These are phyloP conservation scores for Amesomyces nigricolor DNA, from an alignment of 2,329 filamentous ascomycete species.

Conservation along the genomic window DNA sequence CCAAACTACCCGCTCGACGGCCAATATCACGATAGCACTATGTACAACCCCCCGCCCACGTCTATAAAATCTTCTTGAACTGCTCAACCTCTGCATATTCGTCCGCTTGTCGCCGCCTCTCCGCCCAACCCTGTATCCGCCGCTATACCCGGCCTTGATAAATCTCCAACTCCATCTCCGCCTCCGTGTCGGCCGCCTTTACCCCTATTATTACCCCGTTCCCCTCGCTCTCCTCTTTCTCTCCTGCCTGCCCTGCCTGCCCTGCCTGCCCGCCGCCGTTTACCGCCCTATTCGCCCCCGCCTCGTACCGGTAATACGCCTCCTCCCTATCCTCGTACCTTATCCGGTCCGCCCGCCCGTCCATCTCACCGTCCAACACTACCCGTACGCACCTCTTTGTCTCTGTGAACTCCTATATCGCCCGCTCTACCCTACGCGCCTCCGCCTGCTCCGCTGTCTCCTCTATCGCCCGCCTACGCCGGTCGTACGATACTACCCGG, in stretches of 20 bases:
- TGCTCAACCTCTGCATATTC: not conserved
- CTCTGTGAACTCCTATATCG: not conserved
- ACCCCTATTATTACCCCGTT: not conserved
- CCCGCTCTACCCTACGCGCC: not conserved
- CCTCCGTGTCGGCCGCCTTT: not conserved
- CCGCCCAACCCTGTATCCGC: not conserved
- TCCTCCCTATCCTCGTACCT: slow-evolving; percentile 2
- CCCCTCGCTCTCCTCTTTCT: not conserved
- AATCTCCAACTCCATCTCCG: not conserved
- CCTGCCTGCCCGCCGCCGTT: no score
- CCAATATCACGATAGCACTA: no score
- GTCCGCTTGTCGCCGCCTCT: not conserved
- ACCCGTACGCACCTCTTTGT: not conserved
- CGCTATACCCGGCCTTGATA: not conserved
- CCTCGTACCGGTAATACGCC: not conserved
- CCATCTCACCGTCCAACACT: not conserved
- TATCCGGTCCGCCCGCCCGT: slow-evolving; percentile 1
- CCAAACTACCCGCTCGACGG: no score
- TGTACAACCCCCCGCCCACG: not conserved
- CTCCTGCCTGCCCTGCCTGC: not conserved
- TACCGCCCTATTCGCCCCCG: not conserved
- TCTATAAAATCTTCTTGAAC: not conserved
- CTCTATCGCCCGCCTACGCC: not conserved
- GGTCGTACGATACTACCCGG: not conserved
- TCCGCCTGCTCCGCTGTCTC: not conserved